Percentiles rank a stretch among this genome's conserved stretches.
Conservation (phyloP, 1,284 basidiomycete genomes). For the Sphaerobolus stellatus region DNA sequence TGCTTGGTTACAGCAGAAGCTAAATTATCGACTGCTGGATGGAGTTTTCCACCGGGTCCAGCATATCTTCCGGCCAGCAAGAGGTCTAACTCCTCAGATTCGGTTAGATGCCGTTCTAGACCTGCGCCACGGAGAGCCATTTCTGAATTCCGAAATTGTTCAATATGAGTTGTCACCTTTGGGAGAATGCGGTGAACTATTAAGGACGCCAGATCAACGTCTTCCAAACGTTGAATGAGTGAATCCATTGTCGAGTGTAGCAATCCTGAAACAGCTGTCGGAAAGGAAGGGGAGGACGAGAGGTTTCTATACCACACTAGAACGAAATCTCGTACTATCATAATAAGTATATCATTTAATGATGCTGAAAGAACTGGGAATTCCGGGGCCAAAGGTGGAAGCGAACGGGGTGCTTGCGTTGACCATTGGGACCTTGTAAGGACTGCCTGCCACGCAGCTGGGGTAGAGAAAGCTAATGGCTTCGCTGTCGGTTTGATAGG, state of each 20-base stretch:
- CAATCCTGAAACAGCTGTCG: slow-evolving; percentile 75
- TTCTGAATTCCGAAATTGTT: slow-evolving; percentile 91
- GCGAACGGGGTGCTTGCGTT: slow-evolving; percentile 60
- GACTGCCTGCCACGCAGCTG: slow-evolving; percentile 88
- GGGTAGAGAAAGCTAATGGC: slow-evolving; percentile 80
- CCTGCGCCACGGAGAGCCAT: slow-evolving; percentile 74
- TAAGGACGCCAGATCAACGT: slow-evolving; percentile 74
- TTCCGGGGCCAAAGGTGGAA: slow-evolving; percentile 59
- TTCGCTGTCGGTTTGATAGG: slow-evolving; percentile 54
- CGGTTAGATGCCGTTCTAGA: slow-evolving; percentile 72
- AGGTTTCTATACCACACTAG: slow-evolving; percentile 82
- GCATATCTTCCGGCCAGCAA: slow-evolving; percentile 79
- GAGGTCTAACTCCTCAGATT: slow-evolving; percentile 85
- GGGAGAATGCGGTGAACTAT: slow-evolving; percentile 84
- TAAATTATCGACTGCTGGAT: slow-evolving; percentile 80
- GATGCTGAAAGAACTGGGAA: slow-evolving; percentile 63
- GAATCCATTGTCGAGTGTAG: slow-evolving; percentile 68
- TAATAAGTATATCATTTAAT: slow-evolving; percentile 74
- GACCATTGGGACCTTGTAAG: slow-evolving; percentile 84
- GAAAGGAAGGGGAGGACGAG: slow-evolving; percentile 85
- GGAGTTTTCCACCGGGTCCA: slow-evolving; percentile 62
- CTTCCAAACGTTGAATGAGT: slow-evolving; percentile 53
- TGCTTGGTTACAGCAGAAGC: slow-evolving; percentile 87
- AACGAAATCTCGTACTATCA: slow-evolving; percentile 82
- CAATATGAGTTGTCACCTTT: slow-evolving; percentile 83